Evolutionary conservation across 306 rosid species (phyloP), one percentile per base, ranked within the genome.

Genomic region (Lagenaria siceraria): DNA sequence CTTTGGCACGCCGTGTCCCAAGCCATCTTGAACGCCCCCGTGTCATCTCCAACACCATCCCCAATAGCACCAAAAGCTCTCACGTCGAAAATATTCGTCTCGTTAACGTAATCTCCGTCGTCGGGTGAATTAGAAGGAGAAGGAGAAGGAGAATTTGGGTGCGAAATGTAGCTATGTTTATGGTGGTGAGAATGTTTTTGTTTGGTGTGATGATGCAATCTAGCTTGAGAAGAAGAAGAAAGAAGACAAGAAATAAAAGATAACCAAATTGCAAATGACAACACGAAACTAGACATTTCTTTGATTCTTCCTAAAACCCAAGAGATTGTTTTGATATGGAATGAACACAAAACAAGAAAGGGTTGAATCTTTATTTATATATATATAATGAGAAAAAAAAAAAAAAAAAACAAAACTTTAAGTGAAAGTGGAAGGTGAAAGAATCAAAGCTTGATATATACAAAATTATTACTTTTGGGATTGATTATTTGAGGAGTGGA

Each of bases 1-100:
- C 82, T 78, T 29, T 78, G 79, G 55, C 96, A 90, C 46, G 93
- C 89, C 17, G 85, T 72, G 40, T 90, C 93, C 96, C 93, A 90
- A 29, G 91, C 89, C 87, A 83, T 77, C 77, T 83, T 84, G 42
- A 90, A 84, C 19, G 93, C 90, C 42, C 78, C 71, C 27, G 91
- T 88, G 61, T 90, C 96, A 70, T 90, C 91, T 8, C 55, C 36
- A 72, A 72, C 78, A 25, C 93, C 93, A 60, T 88, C 82, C 43
- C 93, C 96, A 81, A 86, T 74, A 10, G 91, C 91, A 79, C 96
- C 96, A 66, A 85, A 90, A 71, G 77, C 76, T 52, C 77, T 79
- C 27, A 88, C 87, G 29, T 88, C 59, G 31, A 83, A 83, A 70
- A 85, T 80, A 66, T 19, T 29, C 5, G 22, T 21, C 24, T 54